Conservation (phyloP, 2,329 filamentous ascomycete genomes). For the Daldinia sp. region DNA sequence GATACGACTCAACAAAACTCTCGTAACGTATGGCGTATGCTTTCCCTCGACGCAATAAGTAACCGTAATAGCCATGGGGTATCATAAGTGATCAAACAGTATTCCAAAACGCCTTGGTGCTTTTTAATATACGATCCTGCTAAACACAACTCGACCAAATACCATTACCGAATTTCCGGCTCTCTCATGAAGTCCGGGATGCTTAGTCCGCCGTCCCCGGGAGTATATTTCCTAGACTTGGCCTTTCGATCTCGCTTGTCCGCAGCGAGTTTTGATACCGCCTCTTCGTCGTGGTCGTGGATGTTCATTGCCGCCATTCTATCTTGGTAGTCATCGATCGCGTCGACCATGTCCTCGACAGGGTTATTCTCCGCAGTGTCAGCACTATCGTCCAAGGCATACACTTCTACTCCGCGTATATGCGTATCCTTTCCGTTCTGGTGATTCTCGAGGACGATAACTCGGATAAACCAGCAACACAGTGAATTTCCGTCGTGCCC, state of each 20-base stretch:
- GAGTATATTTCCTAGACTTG: slow-evolving; percentile 41
- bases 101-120: slow-evolving; percentile 25
- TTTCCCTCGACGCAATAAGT: slow-evolving; percentile 1
- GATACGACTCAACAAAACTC: neutral
- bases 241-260: slow-evolving; percentile 45
- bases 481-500: slow-evolving; percentile 76
- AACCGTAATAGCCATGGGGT: slow-evolving; percentile 20
- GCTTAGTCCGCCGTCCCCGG: slow-evolving; percentile 48
- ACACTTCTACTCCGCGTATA: slow-evolving; percentile 90
- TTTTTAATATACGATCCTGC: neutral
- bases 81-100: slow-evolving; percentile 24
- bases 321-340: slow-evolving; percentile 45
- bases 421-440: slow-evolving; percentile 99
- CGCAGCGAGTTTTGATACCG: slow-evolving; percentile 44
- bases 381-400: slow-evolving; percentile 61
- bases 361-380: slow-evolving; percentile 51
- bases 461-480: slow-evolving; percentile 87
- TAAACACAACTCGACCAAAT: neutral
- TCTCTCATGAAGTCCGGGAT: slow-evolving; percentile 53
- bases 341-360: slow-evolving; percentile 47
- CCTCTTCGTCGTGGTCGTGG: slow-evolving; percentile 47
- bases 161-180: slow-evolving; percentile 51
- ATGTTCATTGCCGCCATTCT: slow-evolving; percentile 41
- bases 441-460: slow-evolving; percentile 93
- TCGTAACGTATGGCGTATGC: neutral